Evolutionary conservation across 495 filamentous ascomycete species (phyloP).

Genomic region (Sporormia fimetaria): DNA sequence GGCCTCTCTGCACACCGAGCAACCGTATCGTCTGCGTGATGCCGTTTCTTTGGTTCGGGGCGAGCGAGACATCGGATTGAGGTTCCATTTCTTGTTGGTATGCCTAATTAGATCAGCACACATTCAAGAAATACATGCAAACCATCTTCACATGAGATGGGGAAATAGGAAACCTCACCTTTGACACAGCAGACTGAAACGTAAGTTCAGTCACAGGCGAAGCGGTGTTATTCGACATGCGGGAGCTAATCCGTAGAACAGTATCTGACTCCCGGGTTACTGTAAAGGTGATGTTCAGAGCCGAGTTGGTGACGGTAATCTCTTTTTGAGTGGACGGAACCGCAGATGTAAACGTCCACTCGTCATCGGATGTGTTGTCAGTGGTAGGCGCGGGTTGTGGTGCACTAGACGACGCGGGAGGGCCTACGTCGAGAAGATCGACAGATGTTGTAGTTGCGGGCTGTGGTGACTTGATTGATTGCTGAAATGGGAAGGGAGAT

Average conservation of each 20-base stretch:
- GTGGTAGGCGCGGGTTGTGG: conserved; percentile 16
- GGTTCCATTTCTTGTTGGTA: conserved; percentile 72
- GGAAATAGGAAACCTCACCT: conserved; percentile 45
- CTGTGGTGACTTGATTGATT: conserved; percentile 25
- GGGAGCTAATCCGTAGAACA: conserved; percentile 47
- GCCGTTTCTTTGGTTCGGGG: conserved; percentile 60
- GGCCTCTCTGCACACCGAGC: conserved; percentile 55
- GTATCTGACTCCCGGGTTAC: conserved; percentile 36
- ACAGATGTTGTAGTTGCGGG: conserved; percentile 1
- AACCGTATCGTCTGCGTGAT: conserved; percentile 76
- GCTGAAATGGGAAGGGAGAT: conserved; percentile 37
- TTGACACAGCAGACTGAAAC: conserved; percentile 87
- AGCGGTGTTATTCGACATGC: conserved; percentile 67
- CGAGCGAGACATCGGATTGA: conserved; percentile 65
- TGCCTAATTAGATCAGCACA: too few relatives aligned
- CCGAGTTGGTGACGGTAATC: conserved; percentile 48
- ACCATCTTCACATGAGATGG: not conserved
- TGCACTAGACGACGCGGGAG: conserved; percentile 25
- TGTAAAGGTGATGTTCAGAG: conserved; percentile 44
- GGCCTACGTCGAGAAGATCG: conserved; percentile 18
- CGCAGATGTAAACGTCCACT: conserved; percentile 89
- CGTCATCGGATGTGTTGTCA: conserved; percentile 54
- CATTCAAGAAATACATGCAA: too few relatives aligned
- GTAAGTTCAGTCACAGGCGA: conserved; percentile 66
- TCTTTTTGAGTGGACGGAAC: conserved; percentile 58